phyloP scores from a whole-genome alignment of 2,329 filamentous ascomycete genomes.

The Paraphoma sp. region DNA sequence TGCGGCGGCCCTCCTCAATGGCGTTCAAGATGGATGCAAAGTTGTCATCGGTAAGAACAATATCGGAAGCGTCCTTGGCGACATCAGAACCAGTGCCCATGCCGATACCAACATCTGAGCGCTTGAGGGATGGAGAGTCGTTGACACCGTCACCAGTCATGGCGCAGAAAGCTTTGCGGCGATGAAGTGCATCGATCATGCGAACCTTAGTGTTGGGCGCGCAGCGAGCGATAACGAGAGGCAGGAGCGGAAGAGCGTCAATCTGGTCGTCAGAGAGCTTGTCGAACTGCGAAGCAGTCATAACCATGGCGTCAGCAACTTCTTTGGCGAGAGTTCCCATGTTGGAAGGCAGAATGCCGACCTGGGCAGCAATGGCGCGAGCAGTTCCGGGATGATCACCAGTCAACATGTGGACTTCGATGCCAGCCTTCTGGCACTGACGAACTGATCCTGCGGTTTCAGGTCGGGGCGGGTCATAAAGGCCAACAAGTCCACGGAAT shows the following conservation, averaged over 20 bases:
- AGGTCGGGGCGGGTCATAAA: constrained; percentile 83
- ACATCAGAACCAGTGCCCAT: constrained; percentile 56
- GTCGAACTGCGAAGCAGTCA: constrained; percentile 50
- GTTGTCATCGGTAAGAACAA: constrained; percentile 55
- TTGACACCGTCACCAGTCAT: constrained; percentile 57
- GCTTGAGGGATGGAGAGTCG: constrained; percentile 54
- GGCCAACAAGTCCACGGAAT: constrained; percentile 79
- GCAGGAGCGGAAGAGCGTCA: constrained; percentile 48
- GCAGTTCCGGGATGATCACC: constrained; percentile 55
- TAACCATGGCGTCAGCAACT: constrained; percentile 37
- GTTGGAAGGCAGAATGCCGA: constrained; percentile 52
- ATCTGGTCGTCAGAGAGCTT: constrained; percentile 51
- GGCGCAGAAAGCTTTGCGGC: constrained; percentile 49
- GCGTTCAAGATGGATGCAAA: constrained; percentile 55
- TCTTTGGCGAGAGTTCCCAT: constrained; percentile 45
- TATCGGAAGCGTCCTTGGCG: constrained; percentile 53
- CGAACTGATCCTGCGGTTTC: constrained; percentile 69
- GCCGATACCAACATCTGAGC: constrained; percentile 54
- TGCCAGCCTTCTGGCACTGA: constrained; percentile 39
- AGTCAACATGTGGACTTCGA: constrained; percentile 56
- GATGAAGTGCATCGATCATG: constrained; percentile 53
- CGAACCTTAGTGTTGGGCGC: constrained; percentile 54
- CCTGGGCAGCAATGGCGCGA: constrained; percentile 53
- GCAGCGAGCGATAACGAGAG: constrained; percentile 53
- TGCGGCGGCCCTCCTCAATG: constrained; percentile 53